Percentiles rank a stretch among this genome's conserved stretches.
Conservation (phyloP, 2,329 filamentous ascomycete species). For the Fusarium longipes region DNA sequence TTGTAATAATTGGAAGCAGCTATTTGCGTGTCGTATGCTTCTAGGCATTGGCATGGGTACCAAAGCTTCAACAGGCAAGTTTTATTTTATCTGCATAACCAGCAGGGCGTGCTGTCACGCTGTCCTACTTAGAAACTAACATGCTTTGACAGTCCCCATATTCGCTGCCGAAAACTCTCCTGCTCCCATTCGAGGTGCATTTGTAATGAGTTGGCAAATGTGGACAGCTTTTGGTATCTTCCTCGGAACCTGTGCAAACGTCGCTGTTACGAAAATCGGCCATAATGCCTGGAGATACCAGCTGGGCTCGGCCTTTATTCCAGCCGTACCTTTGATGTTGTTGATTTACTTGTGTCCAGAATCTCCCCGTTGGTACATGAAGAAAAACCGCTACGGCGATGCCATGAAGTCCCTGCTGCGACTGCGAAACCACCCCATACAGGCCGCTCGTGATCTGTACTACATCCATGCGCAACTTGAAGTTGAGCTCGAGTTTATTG, state of each 20-base stretch:
- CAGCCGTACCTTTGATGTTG: slow-evolving; percentile 65
- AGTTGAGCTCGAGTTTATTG: slow-evolving; percentile 65
- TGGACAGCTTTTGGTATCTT: slow-evolving; percentile 73
- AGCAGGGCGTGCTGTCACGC: neutral
- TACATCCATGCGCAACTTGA: slow-evolving; percentile 73
- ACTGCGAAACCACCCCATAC: slow-evolving; percentile 65
- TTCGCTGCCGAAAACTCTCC: slow-evolving; percentile 81
- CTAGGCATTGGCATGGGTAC: slow-evolving; percentile 83
- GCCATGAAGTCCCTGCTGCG: slow-evolving; percentile 67
- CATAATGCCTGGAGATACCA: slow-evolving; percentile 69
- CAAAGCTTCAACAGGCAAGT: slow-evolving; percentile 70
- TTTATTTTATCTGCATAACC: neutral
- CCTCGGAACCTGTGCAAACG: slow-evolving; percentile 70
- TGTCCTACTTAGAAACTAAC: slow-evolving; percentile 16
- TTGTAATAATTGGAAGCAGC: slow-evolving; percentile 76
- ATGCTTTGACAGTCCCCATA: slow-evolving; percentile 70
- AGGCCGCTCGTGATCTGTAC: slow-evolving; percentile 71
- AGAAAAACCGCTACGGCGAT: slow-evolving; percentile 70
- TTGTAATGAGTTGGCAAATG: slow-evolving; percentile 86
- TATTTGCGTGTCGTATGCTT: slow-evolving; percentile 76
- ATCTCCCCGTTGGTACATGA: slow-evolving; percentile 73
- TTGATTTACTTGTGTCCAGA: slow-evolving; percentile 75
- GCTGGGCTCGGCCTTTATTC: slow-evolving; percentile 72
- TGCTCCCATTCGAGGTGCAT: slow-evolving; percentile 74
- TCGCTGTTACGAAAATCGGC: slow-evolving; percentile 56